Conservation (phyloP, 2,329 filamentous ascomycete genomes). For the Emergomyces orientalis region DNA sequence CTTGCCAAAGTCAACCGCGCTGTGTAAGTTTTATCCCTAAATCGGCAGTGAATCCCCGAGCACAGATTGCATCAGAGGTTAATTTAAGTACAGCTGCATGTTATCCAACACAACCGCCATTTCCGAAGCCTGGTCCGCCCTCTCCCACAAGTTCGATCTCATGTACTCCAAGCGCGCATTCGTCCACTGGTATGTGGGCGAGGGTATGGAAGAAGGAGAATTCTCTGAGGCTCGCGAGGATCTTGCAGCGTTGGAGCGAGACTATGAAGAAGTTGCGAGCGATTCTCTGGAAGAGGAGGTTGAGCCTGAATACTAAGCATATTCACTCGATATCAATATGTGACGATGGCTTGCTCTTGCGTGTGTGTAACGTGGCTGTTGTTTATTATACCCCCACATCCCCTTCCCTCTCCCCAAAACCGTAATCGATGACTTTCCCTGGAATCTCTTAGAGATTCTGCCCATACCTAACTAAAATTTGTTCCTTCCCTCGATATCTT, state of each 20-base stretch:
- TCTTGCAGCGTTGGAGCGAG: constrained; percentile 90
- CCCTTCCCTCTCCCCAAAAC: background rate
- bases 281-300: constrained; percentile 81
- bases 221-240: constrained; percentile 99
- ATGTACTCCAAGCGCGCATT: constrained; percentile 99
- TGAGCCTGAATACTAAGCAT: constrained; percentile 80
- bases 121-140: constrained; percentile 91
- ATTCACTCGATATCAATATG: background rate
- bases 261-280: constrained; percentile 97
- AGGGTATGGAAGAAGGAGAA: constrained; percentile 99
- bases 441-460: background rate
- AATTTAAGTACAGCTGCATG: constrained; percentile 64
- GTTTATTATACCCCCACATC: constrained; percentile 1
- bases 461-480: background rate
- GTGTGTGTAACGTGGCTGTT: background rate
- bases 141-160: constrained; percentile 97
- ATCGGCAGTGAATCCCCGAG: background rate
- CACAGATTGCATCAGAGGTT: constrained; percentile 19
- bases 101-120: constrained; percentile 90
- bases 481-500: background rate
- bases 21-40: constrained; percentile 57
- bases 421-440: background rate
- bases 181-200: constrained; percentile 99
- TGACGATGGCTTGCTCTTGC: background rate
- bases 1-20: constrained; percentile 96